These are phyloP conservation scores for Candolleomyces eurysporus DNA, from an alignment of 768 basidiomycete genomes.

Conservation along the genomic window DNA sequence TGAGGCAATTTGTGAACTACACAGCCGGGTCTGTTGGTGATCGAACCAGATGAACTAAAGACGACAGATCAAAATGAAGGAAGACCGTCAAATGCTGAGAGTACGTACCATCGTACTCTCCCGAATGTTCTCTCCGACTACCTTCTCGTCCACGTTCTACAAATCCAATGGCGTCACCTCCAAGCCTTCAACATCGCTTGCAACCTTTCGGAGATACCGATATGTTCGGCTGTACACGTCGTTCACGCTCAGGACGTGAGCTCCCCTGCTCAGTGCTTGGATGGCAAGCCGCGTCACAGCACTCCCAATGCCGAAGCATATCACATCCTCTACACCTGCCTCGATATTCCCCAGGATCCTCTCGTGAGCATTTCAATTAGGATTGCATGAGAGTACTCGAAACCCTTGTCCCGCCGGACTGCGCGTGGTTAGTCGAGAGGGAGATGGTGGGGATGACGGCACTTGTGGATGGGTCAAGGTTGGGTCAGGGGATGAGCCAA, in stretches of 20 bases:
- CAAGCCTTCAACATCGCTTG: constrained; percentile 57
- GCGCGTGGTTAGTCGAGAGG: constrained; percentile 84
- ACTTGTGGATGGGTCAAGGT: constrained; percentile 66
- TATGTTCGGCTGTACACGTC: constrained; percentile 95
- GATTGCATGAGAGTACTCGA: constrained; percentile 96
- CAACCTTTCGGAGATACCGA: constrained; percentile 74
- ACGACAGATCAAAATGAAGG: not conserved
- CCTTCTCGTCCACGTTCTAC: constrained; percentile 62
- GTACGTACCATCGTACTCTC: constrained; percentile 72
- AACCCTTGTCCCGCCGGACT: constrained; percentile 56
- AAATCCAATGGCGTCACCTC: constrained; percentile 81
- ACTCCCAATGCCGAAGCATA: constrained; percentile 85
- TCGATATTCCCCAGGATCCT: constrained; percentile 76
- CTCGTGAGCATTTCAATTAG: constrained; percentile 83
- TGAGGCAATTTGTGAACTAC: constrained; percentile 69
- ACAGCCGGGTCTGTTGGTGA: constrained; percentile 94
- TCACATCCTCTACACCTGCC: constrained; percentile 61
- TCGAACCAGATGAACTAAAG: constrained; percentile 86
- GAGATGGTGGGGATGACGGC: constrained; percentile 90
- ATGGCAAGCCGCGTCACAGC: constrained; percentile 83
- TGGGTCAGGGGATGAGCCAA: constrained; percentile 73
- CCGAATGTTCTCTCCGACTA: constrained; percentile 63
- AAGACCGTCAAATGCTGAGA: not conserved
- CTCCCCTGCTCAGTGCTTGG: constrained; percentile 69
- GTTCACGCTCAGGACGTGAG: constrained; percentile 85